Percentiles rank a stretch among this genome's conserved stretches.
phyloP scores from a whole-genome alignment of 192 early-diverging fungal species.

The Umbelopsis ramanniana region DNA sequence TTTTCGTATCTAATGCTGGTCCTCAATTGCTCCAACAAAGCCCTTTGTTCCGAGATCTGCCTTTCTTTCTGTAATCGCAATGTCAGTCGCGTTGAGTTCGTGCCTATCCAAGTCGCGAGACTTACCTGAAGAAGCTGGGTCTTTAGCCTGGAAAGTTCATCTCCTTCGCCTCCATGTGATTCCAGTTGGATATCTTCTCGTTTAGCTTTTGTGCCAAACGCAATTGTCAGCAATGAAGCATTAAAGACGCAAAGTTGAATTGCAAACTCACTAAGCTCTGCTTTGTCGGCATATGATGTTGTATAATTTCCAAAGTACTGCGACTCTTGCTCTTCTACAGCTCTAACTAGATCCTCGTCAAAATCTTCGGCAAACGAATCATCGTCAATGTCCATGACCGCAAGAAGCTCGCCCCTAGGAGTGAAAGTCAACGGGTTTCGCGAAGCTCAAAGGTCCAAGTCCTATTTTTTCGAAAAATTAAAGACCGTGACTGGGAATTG shows the following conservation, averaged over 20 bases:
- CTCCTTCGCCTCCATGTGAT: not conserved
- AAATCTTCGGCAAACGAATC: not conserved
- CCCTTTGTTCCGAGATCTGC: not conserved
- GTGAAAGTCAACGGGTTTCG: too few relatives aligned
- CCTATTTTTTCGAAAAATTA: not conserved
- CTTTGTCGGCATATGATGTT: not conserved
- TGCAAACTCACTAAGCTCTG: not conserved
- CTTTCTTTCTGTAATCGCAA: not conserved
- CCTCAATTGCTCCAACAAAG: not conserved
- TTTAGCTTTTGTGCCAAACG: too few relatives aligned
- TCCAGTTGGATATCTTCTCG: too few relatives aligned
- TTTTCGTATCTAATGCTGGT: not conserved
- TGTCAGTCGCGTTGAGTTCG: not conserved
- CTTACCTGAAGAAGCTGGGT: too few relatives aligned
- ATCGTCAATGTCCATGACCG: conserved; percentile 8
- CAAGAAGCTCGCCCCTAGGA: not conserved
- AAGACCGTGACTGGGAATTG: not conserved
- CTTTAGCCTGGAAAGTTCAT: not conserved
- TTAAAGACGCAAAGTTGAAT: not conserved
- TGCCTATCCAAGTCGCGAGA: not conserved
- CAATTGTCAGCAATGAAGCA: too few relatives aligned
- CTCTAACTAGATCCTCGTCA: conserved; percentile 13
- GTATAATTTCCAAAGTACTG: not conserved
- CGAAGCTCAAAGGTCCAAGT: not conserved
- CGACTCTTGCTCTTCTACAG: conserved; percentile 6